Percentiles rank a stretch among this genome's conserved stretches.
Evolutionary conservation across 768 basidiomycete genomes (phyloP).

Genomic region (Trametes elegans): DNA sequence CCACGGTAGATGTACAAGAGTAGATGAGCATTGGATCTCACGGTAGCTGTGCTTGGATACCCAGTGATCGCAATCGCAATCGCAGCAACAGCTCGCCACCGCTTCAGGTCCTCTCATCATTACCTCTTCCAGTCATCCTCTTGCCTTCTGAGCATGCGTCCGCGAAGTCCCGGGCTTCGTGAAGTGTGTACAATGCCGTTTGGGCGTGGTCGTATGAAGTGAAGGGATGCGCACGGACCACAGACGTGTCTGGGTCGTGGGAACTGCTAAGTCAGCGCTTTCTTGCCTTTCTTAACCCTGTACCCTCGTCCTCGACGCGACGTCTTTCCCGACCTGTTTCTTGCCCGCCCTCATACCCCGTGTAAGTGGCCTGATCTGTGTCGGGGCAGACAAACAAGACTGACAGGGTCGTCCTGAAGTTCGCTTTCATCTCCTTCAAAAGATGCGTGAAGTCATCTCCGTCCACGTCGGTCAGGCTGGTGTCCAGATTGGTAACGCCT

Average conservation of each 20-base stretch:
- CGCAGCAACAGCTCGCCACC: background rate
- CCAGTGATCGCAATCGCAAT: too few relatives aligned
- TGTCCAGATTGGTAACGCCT: constrained; percentile 97
- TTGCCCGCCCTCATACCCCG: constrained; percentile 25
- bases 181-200: constrained; percentile 7
- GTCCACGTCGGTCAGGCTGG: constrained; percentile 99
- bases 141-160: background rate
- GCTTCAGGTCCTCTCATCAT: background rate
- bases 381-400: background rate
- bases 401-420: constrained; percentile 5
- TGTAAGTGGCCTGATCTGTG: constrained; percentile 21
- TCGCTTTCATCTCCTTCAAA: constrained; percentile 24
- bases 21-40: too few relatives aligned
- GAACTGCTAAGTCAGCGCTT: constrained; percentile 28
- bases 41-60: too few relatives aligned
- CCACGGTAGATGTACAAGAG: too few relatives aligned
- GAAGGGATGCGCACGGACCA: constrained; percentile 19
- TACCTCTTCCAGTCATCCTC: background rate
- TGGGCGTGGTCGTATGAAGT: constrained; percentile 10
- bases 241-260: constrained; percentile 10
- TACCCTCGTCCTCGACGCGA: constrained; percentile 31
- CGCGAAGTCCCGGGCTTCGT: background rate
- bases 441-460: constrained; percentile 96
- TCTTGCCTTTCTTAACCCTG: constrained; percentile 41
- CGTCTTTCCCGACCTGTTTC: constrained; percentile 32